A percentile compares a stretch with the other conserved stretches of the same genome.
Evolutionary conservation across 1,284 basidiomycete genomes (phyloP).

Genomic region (Cryptococcus maquisensis): DNA sequence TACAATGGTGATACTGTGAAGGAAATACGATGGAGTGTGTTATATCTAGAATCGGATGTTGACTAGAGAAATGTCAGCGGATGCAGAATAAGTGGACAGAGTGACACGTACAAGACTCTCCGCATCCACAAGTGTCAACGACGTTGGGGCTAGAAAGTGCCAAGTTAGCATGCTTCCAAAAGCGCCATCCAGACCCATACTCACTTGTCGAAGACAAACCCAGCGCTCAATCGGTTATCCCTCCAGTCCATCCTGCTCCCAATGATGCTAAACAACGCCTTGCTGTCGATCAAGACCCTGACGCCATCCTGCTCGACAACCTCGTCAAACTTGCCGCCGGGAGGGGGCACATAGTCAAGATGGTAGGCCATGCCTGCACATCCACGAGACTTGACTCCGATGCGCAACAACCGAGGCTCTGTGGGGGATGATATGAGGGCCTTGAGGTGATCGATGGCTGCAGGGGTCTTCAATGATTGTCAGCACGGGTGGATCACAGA

Average conservation of each 20-base stretch:
- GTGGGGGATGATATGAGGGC: conserved; percentile 56
- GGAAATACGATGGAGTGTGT: too few relatives aligned
- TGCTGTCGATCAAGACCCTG: conserved; percentile 90
- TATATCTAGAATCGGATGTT: conserved; percentile 10
- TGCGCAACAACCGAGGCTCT: conserved; percentile 82
- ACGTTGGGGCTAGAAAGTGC: conserved; percentile 35
- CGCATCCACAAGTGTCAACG: conserved; percentile 47
- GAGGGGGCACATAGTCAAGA: conserved; percentile 88
- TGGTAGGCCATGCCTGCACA: conserved; percentile 98
- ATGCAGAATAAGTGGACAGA: neutral
- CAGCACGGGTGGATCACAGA: neutral
- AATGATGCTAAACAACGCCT: conserved; percentile 96
- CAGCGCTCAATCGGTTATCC: conserved; percentile 73
- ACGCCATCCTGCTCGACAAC: conserved; percentile 95
- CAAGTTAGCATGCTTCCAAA: neutral
- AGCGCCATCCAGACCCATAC: conserved; percentile 1
- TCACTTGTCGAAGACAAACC: conserved; percentile 47
- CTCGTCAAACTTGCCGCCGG: conserved; percentile 87
- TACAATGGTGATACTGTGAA: too few relatives aligned
- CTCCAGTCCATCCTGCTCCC: conserved; percentile 99
- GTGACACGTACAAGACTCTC: conserved; percentile 38
- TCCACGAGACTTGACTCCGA: conserved; percentile 97
- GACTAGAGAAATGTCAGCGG: conserved; percentile 1
- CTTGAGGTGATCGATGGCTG: conserved; percentile 68
- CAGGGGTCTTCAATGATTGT: conserved; percentile 61